Evolutionary conservation across 129 eudicot genomes (phyloP).

Genomic region (Chrysanthemum lavandulifolium): DNA sequence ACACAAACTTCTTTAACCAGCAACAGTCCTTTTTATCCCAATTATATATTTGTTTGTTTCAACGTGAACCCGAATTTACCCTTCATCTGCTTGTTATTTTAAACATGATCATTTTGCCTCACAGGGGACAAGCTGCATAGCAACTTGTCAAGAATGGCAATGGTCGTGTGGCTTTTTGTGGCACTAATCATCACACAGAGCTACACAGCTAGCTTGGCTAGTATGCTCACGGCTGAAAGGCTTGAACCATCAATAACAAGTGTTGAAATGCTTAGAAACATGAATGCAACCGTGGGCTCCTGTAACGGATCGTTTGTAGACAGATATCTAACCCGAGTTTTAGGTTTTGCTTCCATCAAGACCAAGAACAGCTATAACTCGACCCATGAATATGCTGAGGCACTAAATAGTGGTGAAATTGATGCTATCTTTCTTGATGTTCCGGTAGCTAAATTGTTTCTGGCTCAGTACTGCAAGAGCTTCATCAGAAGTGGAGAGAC

Average conservation of each 20-base stretch:
- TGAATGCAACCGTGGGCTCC: constrained; percentile 39
- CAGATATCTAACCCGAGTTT: constrained; percentile 17
- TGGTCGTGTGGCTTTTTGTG: constrained; percentile 57
- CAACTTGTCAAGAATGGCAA: constrained; percentile 48
- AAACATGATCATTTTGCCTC: background rate
- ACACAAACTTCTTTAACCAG: background rate
- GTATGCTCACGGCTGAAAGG: constrained; percentile 57
- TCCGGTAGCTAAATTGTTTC: constrained; percentile 48
- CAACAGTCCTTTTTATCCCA: background rate
- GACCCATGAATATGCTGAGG: constrained; percentile 31
- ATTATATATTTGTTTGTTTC: background rate
- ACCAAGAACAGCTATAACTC: constrained; percentile 28
- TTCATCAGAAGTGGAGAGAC: constrained; percentile 43
- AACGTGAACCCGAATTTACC: background rate
- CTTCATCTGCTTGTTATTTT: background rate
- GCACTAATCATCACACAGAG: constrained; percentile 51
- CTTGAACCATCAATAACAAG: constrained; percentile 40
- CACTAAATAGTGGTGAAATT: constrained; percentile 37
- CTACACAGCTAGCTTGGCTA: constrained; percentile 66
- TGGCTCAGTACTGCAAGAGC: constrained; percentile 55
- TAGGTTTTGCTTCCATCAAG: constrained; percentile 18
- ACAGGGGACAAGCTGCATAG: constrained; percentile 48
- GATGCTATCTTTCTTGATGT: constrained; percentile 49
- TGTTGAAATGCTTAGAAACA: constrained; percentile 39
- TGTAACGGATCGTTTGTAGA: constrained; percentile 37